Evolutionary conservation across 148 eudicot species (phyloP), one percentile per base, ranked within the genome.

Genomic region (Rhododendron molle): DNA sequence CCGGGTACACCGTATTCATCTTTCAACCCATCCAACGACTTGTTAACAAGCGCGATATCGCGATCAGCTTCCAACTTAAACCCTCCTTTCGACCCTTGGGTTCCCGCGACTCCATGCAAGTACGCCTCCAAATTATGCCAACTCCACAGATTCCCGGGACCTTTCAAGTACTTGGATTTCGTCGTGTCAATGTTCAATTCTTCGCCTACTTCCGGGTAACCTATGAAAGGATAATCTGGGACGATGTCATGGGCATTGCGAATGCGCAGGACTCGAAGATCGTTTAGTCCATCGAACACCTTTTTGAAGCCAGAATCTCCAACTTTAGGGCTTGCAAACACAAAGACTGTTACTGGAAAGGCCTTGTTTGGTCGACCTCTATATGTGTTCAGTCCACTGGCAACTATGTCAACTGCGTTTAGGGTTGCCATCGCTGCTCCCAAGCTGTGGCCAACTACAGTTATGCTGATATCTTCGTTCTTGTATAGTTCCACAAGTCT

Each of bases 71-170:
- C 93, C 88, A 95, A 58, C 23, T n/a, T 73, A 15, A 93, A 95
- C 78, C 87, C 93, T 40, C 86, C 88, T 6, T 85, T 86, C 5
- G 34, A 80, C 30, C 91, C 92, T 16, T 90, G 91, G 18, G 85
- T 80, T 13, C 98, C 98, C 0, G 96, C 96, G 26, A 95, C 92
- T 18, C 95, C 94, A 83, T 95, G 98, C 88, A 95, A 16, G 49
- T 93, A 92, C 69, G 11, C 90, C 28, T 87, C 93, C 88, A 95
- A 58, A 47, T 89, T 85, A 78, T 95, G 98, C 94, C 94, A 94
- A 80, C 81, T 91, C 0, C 62, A 9, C 67, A 89, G 16, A 30
- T 76, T 87, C 18, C 94, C 94, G 0, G 95, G 93, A 0, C 34
- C 2, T 62, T 90, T 93, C 88, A 95, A 54, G 86, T 92, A 95